A percentile compares a stretch with the other conserved stretches of the same genome.
Conservation (phyloP, 2,329 filamentous ascomycete species). For the Incumbomyces lentus region DNA sequence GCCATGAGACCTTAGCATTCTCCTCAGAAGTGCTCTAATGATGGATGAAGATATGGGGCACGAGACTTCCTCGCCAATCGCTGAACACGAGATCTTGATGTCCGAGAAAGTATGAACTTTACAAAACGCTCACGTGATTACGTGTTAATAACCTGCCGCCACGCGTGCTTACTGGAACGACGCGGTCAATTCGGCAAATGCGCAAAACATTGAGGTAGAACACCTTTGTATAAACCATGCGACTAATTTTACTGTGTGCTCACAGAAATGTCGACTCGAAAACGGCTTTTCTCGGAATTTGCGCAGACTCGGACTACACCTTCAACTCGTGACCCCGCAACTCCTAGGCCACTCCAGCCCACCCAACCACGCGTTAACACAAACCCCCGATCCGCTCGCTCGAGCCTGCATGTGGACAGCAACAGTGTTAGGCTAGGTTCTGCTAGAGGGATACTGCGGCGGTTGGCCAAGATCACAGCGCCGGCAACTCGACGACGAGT, state of each 20-base stretch:
- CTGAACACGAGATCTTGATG: neutral
- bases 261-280: constrained; percentile 15
- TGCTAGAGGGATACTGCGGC: constrained; percentile 43
- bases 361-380: constrained; percentile 37
- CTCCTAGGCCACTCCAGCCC: constrained; percentile 46
- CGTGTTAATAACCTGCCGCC: neutral
- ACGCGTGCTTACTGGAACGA: neutral
- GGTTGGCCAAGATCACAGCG: constrained; percentile 45
- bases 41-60: too few species aligned
- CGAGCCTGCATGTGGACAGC: constrained; percentile 31
- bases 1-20: too few species aligned
- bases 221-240: too few species aligned
- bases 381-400: constrained; percentile 41
- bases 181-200: too few species aligned
- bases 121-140: neutral
- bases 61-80: too few species aligned
- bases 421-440: constrained; percentile 42
- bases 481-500: constrained; percentile 36
- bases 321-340: constrained; percentile 37
- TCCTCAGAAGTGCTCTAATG: too few species aligned
- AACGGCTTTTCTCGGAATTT: constrained; percentile 10
- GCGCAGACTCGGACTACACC: constrained; percentile 16
- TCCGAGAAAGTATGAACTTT: neutral
- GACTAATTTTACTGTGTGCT: too few species aligned
- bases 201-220: too few species aligned